Conservation (phyloP, 2,329 filamentous ascomycete genomes). For the Diaporthe nobilis region DNA sequence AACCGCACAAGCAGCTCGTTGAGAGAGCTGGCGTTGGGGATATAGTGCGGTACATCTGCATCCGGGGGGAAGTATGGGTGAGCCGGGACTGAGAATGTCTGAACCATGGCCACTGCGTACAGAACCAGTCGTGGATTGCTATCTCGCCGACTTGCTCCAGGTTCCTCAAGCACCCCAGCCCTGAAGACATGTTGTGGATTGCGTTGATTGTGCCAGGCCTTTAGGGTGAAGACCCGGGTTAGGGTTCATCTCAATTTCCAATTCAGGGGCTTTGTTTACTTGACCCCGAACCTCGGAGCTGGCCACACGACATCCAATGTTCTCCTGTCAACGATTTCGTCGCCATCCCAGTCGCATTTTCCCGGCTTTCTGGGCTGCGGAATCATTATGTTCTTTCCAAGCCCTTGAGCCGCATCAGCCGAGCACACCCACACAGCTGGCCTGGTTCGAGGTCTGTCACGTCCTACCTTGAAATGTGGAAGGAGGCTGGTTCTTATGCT, state of each 20-base stretch:
- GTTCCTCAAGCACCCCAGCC: not conserved
- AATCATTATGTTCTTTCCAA: not conserved
- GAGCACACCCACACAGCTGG: not conserved
- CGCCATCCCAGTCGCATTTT: not conserved
- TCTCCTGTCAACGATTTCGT: not conserved
- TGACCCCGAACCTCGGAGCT: not conserved
- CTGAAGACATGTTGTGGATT: not conserved
- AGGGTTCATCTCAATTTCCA: rapidly evolving
- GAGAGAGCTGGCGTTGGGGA: constrained; percentile 59
- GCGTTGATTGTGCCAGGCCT: not conserved
- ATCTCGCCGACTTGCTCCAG: too few species aligned
- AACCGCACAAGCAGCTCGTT: constrained; percentile 55
- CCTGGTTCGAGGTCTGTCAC: not conserved
- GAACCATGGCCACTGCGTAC: constrained; percentile 8
- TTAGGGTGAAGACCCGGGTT: not conserved
- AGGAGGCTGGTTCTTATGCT: not conserved
- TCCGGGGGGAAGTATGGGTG: constrained; percentile 68
- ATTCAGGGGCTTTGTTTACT: not conserved
- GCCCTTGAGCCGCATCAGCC: not conserved
- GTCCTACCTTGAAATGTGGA: not conserved
- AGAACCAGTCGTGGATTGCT: not conserved
- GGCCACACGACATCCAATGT: not conserved
- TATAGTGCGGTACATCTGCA: constrained; percentile 60
- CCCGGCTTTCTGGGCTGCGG: not conserved
- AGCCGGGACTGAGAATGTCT: constrained; percentile 2